Conservation (phyloP, 805 yeast species). For the Wickerhamiella brachini region DNA sequence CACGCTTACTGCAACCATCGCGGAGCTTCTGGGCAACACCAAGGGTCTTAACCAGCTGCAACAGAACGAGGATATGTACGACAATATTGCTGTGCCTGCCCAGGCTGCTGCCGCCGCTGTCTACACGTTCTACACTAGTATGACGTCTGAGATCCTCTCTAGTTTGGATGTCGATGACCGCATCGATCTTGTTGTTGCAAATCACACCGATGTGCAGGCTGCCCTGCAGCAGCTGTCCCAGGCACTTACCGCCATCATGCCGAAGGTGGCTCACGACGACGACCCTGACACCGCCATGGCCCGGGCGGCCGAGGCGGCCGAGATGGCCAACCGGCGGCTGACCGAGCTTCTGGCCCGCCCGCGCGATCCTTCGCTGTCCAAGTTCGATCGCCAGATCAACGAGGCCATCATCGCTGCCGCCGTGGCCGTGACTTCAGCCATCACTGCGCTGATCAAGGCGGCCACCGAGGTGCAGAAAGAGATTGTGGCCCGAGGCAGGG, state of each 20-base stretch:
- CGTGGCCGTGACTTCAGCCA: slow-evolving; percentile 65
- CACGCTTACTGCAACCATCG: slow-evolving; percentile 44
- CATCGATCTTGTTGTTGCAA: slow-evolving; percentile 62
- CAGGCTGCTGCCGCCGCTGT: slow-evolving; percentile 46
- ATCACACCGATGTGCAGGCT: slow-evolving; percentile 63
- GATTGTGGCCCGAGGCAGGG: slow-evolving; percentile 59
- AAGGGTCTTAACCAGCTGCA: slow-evolving; percentile 55
- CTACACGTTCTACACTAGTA: slow-evolving; percentile 44
- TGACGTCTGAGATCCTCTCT: slow-evolving; percentile 40
- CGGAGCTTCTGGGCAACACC: slow-evolving; percentile 49
- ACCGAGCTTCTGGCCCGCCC: slow-evolving; percentile 35
- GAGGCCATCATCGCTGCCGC: slow-evolving; percentile 70
- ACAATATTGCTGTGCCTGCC: slow-evolving; percentile 41
- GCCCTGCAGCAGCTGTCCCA: slow-evolving; percentile 44
- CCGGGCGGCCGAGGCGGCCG: slow-evolving; percentile 57
- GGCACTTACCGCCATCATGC: slow-evolving; percentile 44
- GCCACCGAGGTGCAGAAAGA: slow-evolving; percentile 74
- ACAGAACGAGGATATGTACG: slow-evolving; percentile 27
- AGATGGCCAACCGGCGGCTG: slow-evolving; percentile 49
- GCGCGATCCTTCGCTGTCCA: slow-evolving; percentile 37
- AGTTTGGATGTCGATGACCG: slow-evolving; percentile 40
- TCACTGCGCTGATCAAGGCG: slow-evolving; percentile 54
- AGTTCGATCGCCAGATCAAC: slow-evolving; percentile 53
- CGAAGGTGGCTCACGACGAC: slow-evolving; percentile 34
- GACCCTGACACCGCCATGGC: slow-evolving; percentile 65